These are phyloP conservation scores for Diaporthe vaccinii DNA, from an alignment of 2,329 filamentous ascomycete genomes.

Conservation along the genomic window DNA sequence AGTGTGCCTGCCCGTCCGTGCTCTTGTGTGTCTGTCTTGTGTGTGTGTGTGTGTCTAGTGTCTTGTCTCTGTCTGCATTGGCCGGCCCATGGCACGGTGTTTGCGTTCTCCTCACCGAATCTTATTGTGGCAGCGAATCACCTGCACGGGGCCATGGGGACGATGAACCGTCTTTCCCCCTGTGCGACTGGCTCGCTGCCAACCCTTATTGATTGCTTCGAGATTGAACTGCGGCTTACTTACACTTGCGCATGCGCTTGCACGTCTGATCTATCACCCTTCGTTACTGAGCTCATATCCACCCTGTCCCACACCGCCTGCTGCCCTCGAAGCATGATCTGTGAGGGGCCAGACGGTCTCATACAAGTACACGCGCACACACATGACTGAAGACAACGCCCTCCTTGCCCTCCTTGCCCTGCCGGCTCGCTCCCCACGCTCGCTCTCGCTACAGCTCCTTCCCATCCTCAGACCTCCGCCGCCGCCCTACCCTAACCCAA, in stretches of 20 bases:
- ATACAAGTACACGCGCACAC: too few relatives aligned
- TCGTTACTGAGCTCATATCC: conserved; percentile 1
- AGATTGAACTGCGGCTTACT: conserved; percentile 3
- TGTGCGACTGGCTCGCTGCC: conserved; percentile 11
- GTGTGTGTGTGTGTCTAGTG: background rate
- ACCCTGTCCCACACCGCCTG: background rate
- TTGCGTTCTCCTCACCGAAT: conserved; percentile 39
- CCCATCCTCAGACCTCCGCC: background rate
- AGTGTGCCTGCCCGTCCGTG: conserved; percentile 4
- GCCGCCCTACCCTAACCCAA: conserved; percentile 24
- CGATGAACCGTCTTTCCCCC: background rate
- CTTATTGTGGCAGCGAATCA: conserved; percentile 31
- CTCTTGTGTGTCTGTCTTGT: background rate
- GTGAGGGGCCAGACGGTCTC: background rate
- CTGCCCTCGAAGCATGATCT: background rate
- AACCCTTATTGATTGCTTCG: conserved; percentile 20
- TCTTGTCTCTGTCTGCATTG: background rate
- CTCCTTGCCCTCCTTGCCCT: background rate
- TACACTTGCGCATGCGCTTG: background rate
- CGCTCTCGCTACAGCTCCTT: conserved; percentile 7
- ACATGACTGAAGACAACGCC: background rate
- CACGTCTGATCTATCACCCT: conserved; percentile 21
- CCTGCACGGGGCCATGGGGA: background rate
- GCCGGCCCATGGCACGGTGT: conserved; percentile 12
- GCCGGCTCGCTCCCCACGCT: background rate